A percentile compares a stretch with the other conserved stretches of the same genome.
phyloP scores from a whole-genome alignment of 495 filamentous ascomycete genomes.

The Neurospora terricola region DNA sequence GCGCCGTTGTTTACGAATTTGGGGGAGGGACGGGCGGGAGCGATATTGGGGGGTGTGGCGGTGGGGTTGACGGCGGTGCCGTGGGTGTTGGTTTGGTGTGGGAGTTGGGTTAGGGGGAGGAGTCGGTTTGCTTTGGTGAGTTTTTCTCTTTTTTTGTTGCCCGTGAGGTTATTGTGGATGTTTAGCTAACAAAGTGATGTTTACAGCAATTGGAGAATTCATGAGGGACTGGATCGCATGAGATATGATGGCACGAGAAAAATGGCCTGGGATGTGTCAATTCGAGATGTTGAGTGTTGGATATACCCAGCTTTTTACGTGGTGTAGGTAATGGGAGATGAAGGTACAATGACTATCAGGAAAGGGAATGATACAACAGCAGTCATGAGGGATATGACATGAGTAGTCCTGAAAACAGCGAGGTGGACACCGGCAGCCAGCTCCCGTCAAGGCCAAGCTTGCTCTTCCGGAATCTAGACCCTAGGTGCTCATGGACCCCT shows the following conservation, averaged over 20 bases:
- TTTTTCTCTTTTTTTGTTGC: neutral
- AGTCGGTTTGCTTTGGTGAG: slow-evolving; percentile 55
- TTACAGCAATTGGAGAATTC: neutral
- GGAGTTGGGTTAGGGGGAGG: slow-evolving; percentile 64
- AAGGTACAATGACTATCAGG: neutral
- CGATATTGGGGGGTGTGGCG: slow-evolving; percentile 67
- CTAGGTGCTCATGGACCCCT: too few relatives aligned
- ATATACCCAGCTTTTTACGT: neutral
- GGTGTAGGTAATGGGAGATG: neutral
- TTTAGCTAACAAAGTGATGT: neutral
- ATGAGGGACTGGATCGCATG: neutral
- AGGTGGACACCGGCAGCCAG: too few relatives aligned
- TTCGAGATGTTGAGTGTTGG: neutral
- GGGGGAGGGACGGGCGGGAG: slow-evolving; percentile 62
- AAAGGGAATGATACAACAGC: too few relatives aligned
- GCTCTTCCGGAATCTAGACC: too few relatives aligned
- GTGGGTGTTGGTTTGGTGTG: slow-evolving; percentile 76
- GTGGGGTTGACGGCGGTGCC: slow-evolving; percentile 65
- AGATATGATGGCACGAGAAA: neutral
- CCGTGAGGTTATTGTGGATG: neutral
- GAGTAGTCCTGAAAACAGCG: too few relatives aligned
- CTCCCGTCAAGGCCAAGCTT: too few relatives aligned
- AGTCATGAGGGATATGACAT: too few relatives aligned
- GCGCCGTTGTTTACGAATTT: slow-evolving; percentile 60
- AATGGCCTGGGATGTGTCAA: neutral